Base-by-base conservation (phyloP, 768 basidiomycete species). In the Tulasnella sp. region DNA sequence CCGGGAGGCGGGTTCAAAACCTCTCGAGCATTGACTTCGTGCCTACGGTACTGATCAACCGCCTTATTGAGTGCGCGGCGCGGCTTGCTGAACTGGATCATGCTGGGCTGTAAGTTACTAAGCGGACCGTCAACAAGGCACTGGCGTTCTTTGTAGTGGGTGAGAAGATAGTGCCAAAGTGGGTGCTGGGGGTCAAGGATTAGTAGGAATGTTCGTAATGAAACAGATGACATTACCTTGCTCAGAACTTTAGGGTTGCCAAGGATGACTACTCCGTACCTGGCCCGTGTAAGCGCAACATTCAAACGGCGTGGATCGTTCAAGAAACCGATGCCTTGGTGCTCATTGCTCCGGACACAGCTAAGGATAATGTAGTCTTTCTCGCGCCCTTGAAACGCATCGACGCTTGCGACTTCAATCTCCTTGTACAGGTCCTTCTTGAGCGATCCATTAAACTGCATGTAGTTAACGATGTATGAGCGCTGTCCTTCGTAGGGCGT, bases 341-440 rank as follows among this genome's bases (percentile, higher is more conserved):
- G 96, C 67, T 99, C 96, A 69, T 99, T 99, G 72, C 91, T 94
- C 68, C 96, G 75, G 15, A 99, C 96, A 66, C 96, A 98, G 67
- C 86, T 89, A 48, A 99, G 76, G 65, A 99, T 98, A 69, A 99
- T 98, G 66, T 99, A 99, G 69, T 99, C 96, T 77, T 99, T 99
- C 74, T 99, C 96, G 67, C 96, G 80, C 46, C 96, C 96, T 68
- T 99, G 96, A 80, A 99, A 99, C 4, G 96, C 96, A 67, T 99
- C 96, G 53, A 99, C 96, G 62, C 87, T 91, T 4, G 96, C 96
- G 46, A 99, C 96, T 68, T 99, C 96, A 37, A 99, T 93, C 66
- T 99, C 96, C 74, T 99, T 99, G 75, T 99, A 99, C 15, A 98
- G 70, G 63, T 99, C 96, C 73, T 98, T 99, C 82, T 97, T 97